Evolutionary conservation across 306 rosid genomes (phyloP).

Genomic region (Castanea sativa): DNA sequence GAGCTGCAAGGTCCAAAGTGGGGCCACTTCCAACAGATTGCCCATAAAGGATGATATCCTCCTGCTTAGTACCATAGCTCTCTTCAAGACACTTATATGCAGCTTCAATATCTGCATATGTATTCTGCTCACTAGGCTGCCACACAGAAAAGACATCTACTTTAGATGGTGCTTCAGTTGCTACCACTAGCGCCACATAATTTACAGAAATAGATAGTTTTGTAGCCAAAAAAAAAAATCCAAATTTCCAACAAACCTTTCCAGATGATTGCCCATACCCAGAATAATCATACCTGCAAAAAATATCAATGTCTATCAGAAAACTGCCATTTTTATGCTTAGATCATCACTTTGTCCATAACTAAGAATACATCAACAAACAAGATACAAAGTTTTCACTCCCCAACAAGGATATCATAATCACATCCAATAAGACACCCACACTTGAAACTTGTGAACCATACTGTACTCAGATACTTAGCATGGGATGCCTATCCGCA

Average conservation of each 20-base stretch:
- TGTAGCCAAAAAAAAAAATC: neutral
- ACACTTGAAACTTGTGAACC: neutral
- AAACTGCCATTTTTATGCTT: neutral
- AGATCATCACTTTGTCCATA: conserved; percentile 6
- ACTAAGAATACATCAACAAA: neutral
- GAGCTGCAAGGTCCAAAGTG: conserved; percentile 83
- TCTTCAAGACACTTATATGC: conserved; percentile 90
- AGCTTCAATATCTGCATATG: conserved; percentile 93
- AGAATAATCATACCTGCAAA: conserved; percentile 90
- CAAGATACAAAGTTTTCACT: neutral
- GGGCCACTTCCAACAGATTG: conserved; percentile 99
- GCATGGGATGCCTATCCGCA: neutral
- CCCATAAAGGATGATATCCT: conserved; percentile 83
- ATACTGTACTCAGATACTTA: neutral
- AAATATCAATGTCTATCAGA: conserved; percentile 17
- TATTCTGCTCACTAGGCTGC: conserved; percentile 97
- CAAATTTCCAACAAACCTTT: conserved; percentile 62
- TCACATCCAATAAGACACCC: neutral
- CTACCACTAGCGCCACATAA: conserved; percentile 14
- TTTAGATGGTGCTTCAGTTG: conserved; percentile 23
- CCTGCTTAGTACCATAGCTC: conserved; percentile 81
- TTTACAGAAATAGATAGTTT: neutral
- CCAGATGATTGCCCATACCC: conserved; percentile 96
- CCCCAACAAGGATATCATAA: neutral
- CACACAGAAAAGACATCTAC: conserved; percentile 28